These are phyloP conservation scores for Toxoplasma gondii DNA, from an alignment of 169 alveolate genomes.

Conservation along the genomic window DNA sequence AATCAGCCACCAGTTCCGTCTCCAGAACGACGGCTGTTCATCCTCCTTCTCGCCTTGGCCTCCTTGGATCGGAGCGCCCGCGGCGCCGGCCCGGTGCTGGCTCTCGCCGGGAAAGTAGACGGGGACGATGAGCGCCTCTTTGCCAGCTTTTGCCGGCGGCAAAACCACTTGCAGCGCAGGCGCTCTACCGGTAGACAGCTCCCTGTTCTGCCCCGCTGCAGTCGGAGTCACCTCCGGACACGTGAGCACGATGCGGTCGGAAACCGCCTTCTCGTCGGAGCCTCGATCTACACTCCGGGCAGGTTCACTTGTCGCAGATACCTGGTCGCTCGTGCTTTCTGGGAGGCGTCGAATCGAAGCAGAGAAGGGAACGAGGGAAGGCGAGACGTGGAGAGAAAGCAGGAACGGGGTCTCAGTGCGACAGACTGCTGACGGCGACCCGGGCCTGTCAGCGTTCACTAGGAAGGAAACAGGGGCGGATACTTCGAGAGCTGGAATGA, in stretches of 20 bases:
- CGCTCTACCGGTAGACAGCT: not conserved
- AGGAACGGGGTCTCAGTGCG: not conserved
- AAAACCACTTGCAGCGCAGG: not conserved
- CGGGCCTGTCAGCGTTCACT: not conserved
- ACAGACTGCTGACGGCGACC: not conserved
- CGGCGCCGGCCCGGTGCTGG: not conserved
- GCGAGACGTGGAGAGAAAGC: conserved; percentile 9
- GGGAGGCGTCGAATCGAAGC: not conserved
- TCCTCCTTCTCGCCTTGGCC: not conserved
- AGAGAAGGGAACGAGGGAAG: conserved; percentile 17
- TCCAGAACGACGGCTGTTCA: conserved; percentile 28
- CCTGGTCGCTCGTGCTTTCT: not conserved
- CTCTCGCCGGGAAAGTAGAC: conserved; percentile 5
- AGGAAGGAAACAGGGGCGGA: not conserved
- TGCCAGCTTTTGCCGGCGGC: not conserved
- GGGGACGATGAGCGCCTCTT: not conserved
- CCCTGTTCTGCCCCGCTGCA: too few relatives aligned
- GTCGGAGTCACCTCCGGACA: not conserved
- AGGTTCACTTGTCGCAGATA: too few relatives aligned
- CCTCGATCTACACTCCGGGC: not conserved
- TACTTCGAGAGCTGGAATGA: not conserved
- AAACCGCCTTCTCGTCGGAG: not conserved
- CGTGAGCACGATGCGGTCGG: not conserved
- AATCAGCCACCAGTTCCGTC: conserved; percentile 26
- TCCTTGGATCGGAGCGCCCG: not conserved